A percentile compares a stretch with the other conserved stretches of the same genome.
phyloP scores from a whole-genome alignment of 257 asterid genomes.

The Plantago major region DNA sequence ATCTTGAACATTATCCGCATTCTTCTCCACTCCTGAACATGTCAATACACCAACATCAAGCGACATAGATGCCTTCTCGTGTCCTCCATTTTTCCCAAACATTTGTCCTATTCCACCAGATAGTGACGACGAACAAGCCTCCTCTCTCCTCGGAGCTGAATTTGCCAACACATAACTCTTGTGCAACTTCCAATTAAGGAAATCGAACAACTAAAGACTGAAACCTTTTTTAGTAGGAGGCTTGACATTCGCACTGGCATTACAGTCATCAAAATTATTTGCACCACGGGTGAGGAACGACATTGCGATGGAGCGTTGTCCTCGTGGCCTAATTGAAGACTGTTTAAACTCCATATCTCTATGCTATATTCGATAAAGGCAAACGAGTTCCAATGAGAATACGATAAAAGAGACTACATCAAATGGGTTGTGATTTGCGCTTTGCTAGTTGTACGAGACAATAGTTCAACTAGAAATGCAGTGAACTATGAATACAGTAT shows the following conservation, averaged over 20 bases:
- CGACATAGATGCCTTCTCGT: conserved; percentile 25
- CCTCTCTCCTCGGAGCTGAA: conserved; percentile 44
- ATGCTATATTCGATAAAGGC: not conserved
- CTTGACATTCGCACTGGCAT: conserved; percentile 25
- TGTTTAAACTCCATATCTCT: conserved; percentile 35
- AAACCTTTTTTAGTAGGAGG: conserved; percentile 35
- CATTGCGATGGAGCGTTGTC: conserved; percentile 68
- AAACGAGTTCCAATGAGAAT: no score
- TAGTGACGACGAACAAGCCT: conserved; percentile 31
- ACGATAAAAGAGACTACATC: no score
- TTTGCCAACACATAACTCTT: conserved; percentile 48
- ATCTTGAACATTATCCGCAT: conserved; percentile 11
- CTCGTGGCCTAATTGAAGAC: conserved; percentile 38
- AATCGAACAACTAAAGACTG: conserved; percentile 52
- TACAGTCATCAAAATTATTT: conserved; percentile 32
- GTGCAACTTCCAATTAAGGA: conserved; percentile 57
- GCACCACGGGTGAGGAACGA: conserved; percentile 46
- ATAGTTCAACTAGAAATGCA: no score
- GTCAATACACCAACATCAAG: conserved; percentile 39
- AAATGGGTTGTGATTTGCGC: no score
- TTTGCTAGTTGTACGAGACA: no score
- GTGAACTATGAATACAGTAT: no score
- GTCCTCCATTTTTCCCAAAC: conserved; percentile 23
- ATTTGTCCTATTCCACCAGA: conserved; percentile 24
- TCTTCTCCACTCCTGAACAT: conserved; percentile 45